These are phyloP conservation scores for Imleria badia DNA, from an alignment of 768 basidiomycete genomes.

Conservation along the genomic window DNA sequence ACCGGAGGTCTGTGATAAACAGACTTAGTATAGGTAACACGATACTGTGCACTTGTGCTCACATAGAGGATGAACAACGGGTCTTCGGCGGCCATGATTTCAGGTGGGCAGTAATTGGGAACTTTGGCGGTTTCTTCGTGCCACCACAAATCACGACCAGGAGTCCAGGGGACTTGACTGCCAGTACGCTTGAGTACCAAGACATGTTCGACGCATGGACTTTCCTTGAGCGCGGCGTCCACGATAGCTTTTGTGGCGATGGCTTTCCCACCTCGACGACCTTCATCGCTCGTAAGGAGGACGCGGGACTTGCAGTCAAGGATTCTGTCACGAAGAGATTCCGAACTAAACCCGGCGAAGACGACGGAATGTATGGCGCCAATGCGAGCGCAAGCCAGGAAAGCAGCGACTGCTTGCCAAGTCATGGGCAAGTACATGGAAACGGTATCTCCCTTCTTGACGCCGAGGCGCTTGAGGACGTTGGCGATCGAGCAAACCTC, in stretches of 20 bases:
- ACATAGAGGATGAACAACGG: slow-evolving; percentile 99
- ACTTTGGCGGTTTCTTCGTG: slow-evolving; percentile 88
- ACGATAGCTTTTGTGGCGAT: slow-evolving; percentile 95
- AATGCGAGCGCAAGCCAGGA: slow-evolving; percentile 97
- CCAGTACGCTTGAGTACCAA: slow-evolving; percentile 90
- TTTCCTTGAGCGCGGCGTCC: slow-evolving; percentile 84
- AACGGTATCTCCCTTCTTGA: slow-evolving; percentile 95
- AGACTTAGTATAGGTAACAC: slow-evolving; percentile 2
- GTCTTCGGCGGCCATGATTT: slow-evolving; percentile 89
- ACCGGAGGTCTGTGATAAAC: slow-evolving; percentile 71
- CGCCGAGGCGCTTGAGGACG: slow-evolving; percentile 82
- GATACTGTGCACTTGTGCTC: slow-evolving; percentile 34
- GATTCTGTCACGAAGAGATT: slow-evolving; percentile 90
- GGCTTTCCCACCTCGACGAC: slow-evolving; percentile 87
- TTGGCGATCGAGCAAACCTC: slow-evolving; percentile 91
- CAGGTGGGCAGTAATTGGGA: slow-evolving; percentile 83
- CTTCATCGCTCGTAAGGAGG: slow-evolving; percentile 96
- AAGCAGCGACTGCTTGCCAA: slow-evolving; percentile 93
- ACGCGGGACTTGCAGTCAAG: slow-evolving; percentile 87
- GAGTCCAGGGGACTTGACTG: slow-evolving; percentile 72
- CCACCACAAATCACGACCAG: slow-evolving; percentile 94
- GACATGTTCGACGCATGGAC: slow-evolving; percentile 85
- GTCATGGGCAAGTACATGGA: slow-evolving; percentile 94
- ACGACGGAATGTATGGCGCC: slow-evolving; percentile 97
- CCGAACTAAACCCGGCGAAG: slow-evolving; percentile 95